Evolutionary conservation across 202 grass and related monocot species (phyloP).

Genomic region (Hordeum pubiflorum): DNA sequence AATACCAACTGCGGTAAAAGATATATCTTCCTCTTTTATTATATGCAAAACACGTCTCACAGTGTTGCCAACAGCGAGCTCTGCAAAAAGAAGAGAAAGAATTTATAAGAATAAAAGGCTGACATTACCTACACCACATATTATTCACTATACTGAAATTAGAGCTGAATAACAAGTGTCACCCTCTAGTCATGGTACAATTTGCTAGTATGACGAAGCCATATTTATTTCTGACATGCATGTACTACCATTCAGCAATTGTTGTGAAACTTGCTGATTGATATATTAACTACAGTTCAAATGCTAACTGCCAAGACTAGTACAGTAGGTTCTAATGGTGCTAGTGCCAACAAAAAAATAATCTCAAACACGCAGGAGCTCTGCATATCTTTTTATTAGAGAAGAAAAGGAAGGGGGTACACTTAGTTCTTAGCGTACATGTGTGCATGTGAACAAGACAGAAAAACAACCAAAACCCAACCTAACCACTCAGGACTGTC

Average conservation of each 20-base stretch:
- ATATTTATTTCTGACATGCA: background rate
- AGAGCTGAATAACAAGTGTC: background rate
- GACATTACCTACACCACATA: background rate
- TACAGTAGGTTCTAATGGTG: background rate
- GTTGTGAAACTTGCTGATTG: background rate
- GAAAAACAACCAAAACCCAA: background rate
- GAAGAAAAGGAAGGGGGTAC: too few relatives aligned
- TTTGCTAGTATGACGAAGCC: background rate
- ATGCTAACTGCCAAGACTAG: background rate
- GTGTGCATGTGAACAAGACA: too few relatives aligned
- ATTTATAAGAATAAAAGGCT: background rate
- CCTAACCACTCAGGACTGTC: too few relatives aligned
- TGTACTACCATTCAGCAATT: background rate
- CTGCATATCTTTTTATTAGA: too few relatives aligned
- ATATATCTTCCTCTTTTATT: constrained; percentile 88
- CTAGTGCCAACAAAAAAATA: background rate
- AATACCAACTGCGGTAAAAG: constrained; percentile 56
- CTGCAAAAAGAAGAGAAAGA: constrained; percentile 25
- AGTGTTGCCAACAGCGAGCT: constrained; percentile 92
- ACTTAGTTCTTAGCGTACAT: too few relatives aligned
- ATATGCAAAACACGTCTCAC: constrained; percentile 94
- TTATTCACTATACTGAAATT: constrained; percentile 4
- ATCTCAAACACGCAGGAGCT: too few relatives aligned
- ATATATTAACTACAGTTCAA: constrained; percentile 3
- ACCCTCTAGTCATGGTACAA: background rate